These are phyloP conservation scores for Wallacemonas sp. DNA, from an alignment of 208 protist genomes.

Conservation along the genomic window DNA sequence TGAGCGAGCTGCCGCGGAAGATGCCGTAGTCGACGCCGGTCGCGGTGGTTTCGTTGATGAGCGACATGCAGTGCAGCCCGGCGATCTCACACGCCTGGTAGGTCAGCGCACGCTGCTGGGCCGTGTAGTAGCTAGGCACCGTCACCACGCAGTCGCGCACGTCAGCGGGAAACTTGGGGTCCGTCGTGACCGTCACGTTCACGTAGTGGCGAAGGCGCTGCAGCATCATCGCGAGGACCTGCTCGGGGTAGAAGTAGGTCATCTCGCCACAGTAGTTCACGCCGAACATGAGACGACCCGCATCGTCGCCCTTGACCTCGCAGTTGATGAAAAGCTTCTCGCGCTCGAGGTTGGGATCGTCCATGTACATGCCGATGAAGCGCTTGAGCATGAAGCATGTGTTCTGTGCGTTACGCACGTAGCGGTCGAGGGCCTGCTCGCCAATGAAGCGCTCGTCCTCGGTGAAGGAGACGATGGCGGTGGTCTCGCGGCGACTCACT, in stretches of 20 bases:
- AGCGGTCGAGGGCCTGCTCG: slow-evolving; percentile 77
- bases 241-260: slow-evolving; percentile 86
- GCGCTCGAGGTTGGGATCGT: slow-evolving; percentile 52
- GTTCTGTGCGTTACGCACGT: slow-evolving; percentile 86
- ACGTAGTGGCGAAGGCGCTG: slow-evolving; percentile 80
- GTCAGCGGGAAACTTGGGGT: slow-evolving; percentile 55
- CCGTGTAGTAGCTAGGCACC: slow-evolving; percentile 87
- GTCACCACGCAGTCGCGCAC: slow-evolving; percentile 85
- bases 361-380: slow-evolving; percentile 86
- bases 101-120: slow-evolving; percentile 78
- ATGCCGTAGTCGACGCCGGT: slow-evolving; percentile 91
- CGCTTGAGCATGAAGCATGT: slow-evolving; percentile 87
- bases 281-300: slow-evolving; percentile 78
- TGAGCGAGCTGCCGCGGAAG: slow-evolving; percentile 77
- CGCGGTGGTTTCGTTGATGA: slow-evolving; percentile 92
- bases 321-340: slow-evolving; percentile 75
- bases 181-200: slow-evolving; percentile 61
- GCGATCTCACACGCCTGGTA: slow-evolving; percentile 87
- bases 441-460: slow-evolving; percentile 91
- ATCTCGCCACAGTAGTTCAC: slow-evolving; percentile 81
- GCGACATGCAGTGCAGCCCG: slow-evolving; percentile 84
- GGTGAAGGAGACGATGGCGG: slow-evolving; percentile 87
- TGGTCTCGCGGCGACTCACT: slow-evolving; percentile 87
- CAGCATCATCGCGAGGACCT: slow-evolving; percentile 92
- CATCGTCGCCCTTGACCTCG: slow-evolving; percentile 54